Base-by-base conservation (phyloP, 345 rosid genomes). In the Capsella bursapastoris region DNA sequence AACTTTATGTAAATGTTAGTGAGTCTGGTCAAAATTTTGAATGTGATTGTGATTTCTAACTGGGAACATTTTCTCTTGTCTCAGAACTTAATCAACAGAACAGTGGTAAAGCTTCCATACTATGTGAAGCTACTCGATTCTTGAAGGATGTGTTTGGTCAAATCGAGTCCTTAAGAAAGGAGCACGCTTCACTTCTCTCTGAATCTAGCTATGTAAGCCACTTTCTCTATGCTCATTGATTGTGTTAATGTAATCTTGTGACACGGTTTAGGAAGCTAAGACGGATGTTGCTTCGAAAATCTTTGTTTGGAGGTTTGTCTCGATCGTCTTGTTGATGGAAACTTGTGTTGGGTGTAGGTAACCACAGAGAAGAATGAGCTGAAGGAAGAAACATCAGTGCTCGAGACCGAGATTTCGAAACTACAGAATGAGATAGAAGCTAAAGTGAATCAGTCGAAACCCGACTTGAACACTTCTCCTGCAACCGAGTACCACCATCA, bases 191-290 rank as follows among this genome's bases (percentile, higher is more conserved):
- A 56, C 82, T 95, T 35, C 25, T 86, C 62, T 90, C 97, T 4
- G 98, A 95, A 71, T 89, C 98, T 77, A 82, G 53, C 71, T 92
- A 95, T 65, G 98, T 91, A 84, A 85, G 87, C 63, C 57, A 16
- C 58, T 34, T 13, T 4, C 40, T 52, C 5, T 64, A 59, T 59
- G 22, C 14, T n/a, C 34, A 55, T 45, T 22, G 35, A 15, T 18
- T 35, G 25, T 18, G 28, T 45, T 43, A 55, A 47, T 35, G 25
- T 50, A 50, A 50, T 50, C 4, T 8, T 15, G 27, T 7, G 25
- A 48, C 52, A 16, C 25, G 10, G 3, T 7, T 48, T 22, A 15
- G 3, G 43, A 34, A 34, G 25, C 62, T 32, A 8, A 12, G 49
- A 60, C 0, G 6, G 11, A 22, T 41, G 12, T 40, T 60, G 12